A percentile compares a stretch with the other conserved stretches of the same genome.
Conservation (phyloP, 2,329 filamentous ascomycete species). For the Fusarium ramigenum region DNA sequence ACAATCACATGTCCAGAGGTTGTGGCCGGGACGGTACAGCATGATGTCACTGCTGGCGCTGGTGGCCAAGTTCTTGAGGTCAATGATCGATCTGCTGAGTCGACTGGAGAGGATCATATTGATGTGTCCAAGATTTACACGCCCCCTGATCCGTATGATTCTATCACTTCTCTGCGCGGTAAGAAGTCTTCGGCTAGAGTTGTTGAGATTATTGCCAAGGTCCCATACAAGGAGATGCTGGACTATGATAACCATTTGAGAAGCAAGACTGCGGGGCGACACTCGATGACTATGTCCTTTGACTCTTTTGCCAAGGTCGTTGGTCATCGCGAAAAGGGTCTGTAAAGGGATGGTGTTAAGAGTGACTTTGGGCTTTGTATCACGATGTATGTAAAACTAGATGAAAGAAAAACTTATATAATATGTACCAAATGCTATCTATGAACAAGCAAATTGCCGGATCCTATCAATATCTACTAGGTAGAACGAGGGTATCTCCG, state of each 20-base stretch:
- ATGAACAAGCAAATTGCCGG: background rate
- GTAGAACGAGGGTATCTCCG: constrained; percentile 12
- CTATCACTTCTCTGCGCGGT: constrained; percentile 64
- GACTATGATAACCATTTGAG: constrained; percentile 90
- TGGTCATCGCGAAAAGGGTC: constrained; percentile 62
- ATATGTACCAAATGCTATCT: background rate
- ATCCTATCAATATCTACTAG: background rate
- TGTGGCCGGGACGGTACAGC: constrained; percentile 82
- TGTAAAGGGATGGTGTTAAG: constrained; percentile 41
- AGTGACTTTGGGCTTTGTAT: background rate
- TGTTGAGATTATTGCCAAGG: constrained; percentile 80
- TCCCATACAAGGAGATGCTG: constrained; percentile 96
- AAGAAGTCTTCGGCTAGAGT: constrained; percentile 60
- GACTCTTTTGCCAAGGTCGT: constrained; percentile 66
- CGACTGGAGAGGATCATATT: constrained; percentile 58
- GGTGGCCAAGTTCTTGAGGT: constrained; percentile 80
- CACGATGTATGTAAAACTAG: constrained; percentile 16
- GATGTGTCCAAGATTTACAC: constrained; percentile 83
- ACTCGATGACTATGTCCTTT: constrained; percentile 67
- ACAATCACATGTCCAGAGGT: constrained; percentile 87
- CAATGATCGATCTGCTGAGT: constrained; percentile 59
- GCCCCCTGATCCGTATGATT: constrained; percentile 83
- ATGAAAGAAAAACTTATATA: background rate
- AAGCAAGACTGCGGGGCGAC: constrained; percentile 85
- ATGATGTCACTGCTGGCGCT: constrained; percentile 78